These are phyloP conservation scores for Wickerhamomyces sp. DNA, from an alignment of 1,139 yeast genomes.

Conservation along the genomic window DNA sequence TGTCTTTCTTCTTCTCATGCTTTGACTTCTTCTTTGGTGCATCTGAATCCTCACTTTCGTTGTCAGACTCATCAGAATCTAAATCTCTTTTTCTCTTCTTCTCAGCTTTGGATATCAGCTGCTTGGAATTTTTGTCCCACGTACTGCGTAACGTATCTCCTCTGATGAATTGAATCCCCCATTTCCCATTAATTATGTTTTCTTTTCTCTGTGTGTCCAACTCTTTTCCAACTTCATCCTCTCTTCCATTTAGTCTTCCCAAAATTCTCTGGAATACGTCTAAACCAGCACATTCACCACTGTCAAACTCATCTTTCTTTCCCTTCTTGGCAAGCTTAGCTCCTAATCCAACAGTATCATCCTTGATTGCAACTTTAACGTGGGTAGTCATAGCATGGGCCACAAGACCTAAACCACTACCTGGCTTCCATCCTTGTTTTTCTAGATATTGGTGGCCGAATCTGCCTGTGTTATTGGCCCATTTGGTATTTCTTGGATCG, in stretches of 20 bases:
- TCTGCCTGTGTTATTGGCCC: conserved; percentile 84
- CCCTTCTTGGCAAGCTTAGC: conserved; percentile 60
- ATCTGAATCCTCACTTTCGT: conserved; percentile 22
- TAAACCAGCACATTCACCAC: conserved; percentile 84
- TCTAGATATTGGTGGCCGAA: conserved; percentile 86
- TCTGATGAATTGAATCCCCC: conserved; percentile 83
- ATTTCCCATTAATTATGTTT: conserved; percentile 65
- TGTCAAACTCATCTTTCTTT: conserved; percentile 58
- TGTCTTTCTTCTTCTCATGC: conserved; percentile 22
- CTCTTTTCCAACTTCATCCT: conserved; percentile 51
- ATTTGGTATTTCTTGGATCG: conserved; percentile 90
- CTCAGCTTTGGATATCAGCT: conserved; percentile 23
- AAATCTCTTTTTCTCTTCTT: conserved; percentile 18
- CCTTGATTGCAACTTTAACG: conserved; percentile 75
- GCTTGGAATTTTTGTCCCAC: conserved; percentile 64
- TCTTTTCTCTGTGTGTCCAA: conserved; percentile 64
- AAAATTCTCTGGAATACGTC: conserved; percentile 89
- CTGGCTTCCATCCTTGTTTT: conserved; percentile 89
- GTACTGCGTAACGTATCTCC: conserved; percentile 84
- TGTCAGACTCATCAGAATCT: conserved; percentile 18
- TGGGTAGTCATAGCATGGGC: conserved; percentile 67
- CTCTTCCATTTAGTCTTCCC: conserved; percentile 81
- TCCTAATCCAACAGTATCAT: conserved; percentile 82
- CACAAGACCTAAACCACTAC: conserved; percentile 76
- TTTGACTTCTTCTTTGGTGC: conserved; percentile 23